phyloP scores from a whole-genome alignment of 2,329 filamentous ascomycete genomes.

The Rhinocladiella mackenziei region DNA sequence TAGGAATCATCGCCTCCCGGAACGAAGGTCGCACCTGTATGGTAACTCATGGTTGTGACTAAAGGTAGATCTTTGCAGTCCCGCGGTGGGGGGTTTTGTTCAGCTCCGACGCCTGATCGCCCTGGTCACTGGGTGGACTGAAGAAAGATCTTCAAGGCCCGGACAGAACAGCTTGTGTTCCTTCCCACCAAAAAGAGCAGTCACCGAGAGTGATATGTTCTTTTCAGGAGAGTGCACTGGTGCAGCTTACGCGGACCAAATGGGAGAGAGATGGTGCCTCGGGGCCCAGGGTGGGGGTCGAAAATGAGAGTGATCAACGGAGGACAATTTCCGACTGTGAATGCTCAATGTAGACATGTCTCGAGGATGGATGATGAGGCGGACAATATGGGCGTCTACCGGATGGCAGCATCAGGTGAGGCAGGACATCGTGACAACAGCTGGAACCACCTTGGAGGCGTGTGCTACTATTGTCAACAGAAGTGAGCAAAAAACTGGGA shows the following conservation, averaged over 20 bases:
- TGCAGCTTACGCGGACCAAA: slow-evolving; percentile 14
- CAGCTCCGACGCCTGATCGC: slow-evolving; percentile 9
- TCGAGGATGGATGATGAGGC: neutral
- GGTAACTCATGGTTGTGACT: slow-evolving; percentile 24
- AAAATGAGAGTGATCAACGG: slow-evolving; percentile 11
- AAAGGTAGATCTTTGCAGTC: neutral
- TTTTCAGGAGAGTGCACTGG: slow-evolving; percentile 5
- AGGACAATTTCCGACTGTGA: slow-evolving; percentile 16
- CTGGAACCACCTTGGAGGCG: too few relatives aligned
- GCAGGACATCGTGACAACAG: neutral
- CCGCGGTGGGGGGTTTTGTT: too few relatives aligned
- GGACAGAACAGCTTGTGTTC: neutral
- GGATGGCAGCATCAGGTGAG: neutral
- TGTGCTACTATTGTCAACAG: too few relatives aligned
- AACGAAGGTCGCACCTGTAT: slow-evolving; percentile 59
- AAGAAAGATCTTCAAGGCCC: neutral
- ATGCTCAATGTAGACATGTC: slow-evolving; percentile 19
- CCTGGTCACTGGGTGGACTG: neutral
- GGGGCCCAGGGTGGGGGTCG: slow-evolving; percentile 10
- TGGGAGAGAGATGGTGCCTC: slow-evolving; percentile 3
- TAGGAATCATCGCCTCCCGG: slow-evolving; percentile 66
- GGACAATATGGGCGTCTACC: neutral
- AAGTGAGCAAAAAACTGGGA: too few relatives aligned
- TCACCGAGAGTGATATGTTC: slow-evolving; percentile 4
- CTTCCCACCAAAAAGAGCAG: neutral